A percentile compares a stretch with the other conserved stretches of the same genome.
These are phyloP conservation scores for Cladosporium sphaerospermum DNA, from an alignment of 2,329 filamentous ascomycete genomes.

Conservation along the genomic window DNA sequence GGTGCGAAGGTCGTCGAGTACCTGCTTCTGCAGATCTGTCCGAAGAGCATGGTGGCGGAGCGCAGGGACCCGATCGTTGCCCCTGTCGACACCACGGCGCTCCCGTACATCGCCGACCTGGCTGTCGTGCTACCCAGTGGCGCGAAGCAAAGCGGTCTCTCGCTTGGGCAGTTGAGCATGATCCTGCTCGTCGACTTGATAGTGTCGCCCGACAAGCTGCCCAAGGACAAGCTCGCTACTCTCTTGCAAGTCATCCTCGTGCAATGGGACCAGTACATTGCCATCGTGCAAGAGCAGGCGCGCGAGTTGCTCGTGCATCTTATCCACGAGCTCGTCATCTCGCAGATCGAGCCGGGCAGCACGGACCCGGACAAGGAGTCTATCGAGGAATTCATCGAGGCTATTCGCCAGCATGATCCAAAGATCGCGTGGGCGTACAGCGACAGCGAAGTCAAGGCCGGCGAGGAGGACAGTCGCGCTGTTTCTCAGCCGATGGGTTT, in stretches of 20 bases:
- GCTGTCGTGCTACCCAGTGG: slow-evolving; percentile 72
- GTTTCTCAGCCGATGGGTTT: slow-evolving; percentile 84
- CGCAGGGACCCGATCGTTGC: slow-evolving; percentile 63
- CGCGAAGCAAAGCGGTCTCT: slow-evolving; percentile 81
- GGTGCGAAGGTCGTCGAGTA: slow-evolving; percentile 93
- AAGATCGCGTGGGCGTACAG: slow-evolving; percentile 92
- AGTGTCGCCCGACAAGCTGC: slow-evolving; percentile 80
- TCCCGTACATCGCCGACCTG: slow-evolving; percentile 89
- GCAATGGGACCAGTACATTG: slow-evolving; percentile 95
- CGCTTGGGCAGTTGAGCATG: slow-evolving; percentile 83
- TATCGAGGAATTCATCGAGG: slow-evolving; percentile 83
- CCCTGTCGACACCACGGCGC: slow-evolving; percentile 63
- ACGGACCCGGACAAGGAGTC: slow-evolving; percentile 62
- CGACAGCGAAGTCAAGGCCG: slow-evolving; percentile 70
- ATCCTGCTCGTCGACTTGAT: slow-evolving; percentile 94
- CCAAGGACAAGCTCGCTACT: slow-evolving; percentile 72
- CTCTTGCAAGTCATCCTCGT: slow-evolving; percentile 87
- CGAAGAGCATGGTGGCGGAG: slow-evolving; percentile 95
- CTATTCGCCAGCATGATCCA: slow-evolving; percentile 74
- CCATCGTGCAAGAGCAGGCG: slow-evolving; percentile 91
- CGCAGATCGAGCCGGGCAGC: slow-evolving; percentile 64
- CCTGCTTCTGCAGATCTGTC: slow-evolving; percentile 80
- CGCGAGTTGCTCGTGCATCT: slow-evolving; percentile 97
- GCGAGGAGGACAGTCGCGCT: slow-evolving; percentile 60
- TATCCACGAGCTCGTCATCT: slow-evolving; percentile 90